phyloP scores from a whole-genome alignment of 2,329 filamentous ascomycete genomes.

The Beauveria varroae region DNA sequence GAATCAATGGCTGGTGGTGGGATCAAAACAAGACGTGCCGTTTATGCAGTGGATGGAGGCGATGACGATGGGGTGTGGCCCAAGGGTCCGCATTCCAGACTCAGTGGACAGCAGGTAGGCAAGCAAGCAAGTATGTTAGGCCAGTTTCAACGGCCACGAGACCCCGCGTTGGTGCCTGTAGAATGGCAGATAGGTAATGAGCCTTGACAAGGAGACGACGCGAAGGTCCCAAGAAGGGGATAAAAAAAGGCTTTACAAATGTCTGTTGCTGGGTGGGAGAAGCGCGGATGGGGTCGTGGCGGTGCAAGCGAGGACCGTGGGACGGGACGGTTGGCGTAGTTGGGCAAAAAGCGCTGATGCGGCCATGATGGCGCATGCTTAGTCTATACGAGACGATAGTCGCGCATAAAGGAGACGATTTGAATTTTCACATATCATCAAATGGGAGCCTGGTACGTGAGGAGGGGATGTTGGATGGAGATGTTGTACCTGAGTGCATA shows the following conservation, averaged over 20 bases:
- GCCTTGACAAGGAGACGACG: too few species aligned
- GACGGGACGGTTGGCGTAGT: not conserved
- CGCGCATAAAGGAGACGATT: not conserved
- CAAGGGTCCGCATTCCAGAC: too few species aligned
- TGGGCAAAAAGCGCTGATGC: not conserved
- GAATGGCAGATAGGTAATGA: not conserved
- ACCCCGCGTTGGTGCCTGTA: not conserved
- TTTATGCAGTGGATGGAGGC: not conserved
- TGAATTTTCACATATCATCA: not conserved
- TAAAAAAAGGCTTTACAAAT: not conserved
- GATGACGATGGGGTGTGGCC: not conserved
- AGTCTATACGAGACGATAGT: not conserved
- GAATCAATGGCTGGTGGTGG: not conserved
- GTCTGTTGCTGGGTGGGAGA: not conserved
- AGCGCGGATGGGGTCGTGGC: not conserved
- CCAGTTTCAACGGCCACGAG: constrained; percentile 2
- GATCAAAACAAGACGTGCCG: not conserved
- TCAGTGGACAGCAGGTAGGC: too few species aligned
- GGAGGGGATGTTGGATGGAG: not conserved
- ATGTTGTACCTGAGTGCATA: not conserved
- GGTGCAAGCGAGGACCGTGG: not conserved
- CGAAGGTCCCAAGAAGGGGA: not conserved
- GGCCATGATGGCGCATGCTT: not conserved
- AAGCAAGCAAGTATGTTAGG: not conserved
- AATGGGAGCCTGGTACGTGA: not conserved